Conservation (phyloP, 495 filamentous ascomycete genomes). For the Bathelium albidoporum region DNA sequence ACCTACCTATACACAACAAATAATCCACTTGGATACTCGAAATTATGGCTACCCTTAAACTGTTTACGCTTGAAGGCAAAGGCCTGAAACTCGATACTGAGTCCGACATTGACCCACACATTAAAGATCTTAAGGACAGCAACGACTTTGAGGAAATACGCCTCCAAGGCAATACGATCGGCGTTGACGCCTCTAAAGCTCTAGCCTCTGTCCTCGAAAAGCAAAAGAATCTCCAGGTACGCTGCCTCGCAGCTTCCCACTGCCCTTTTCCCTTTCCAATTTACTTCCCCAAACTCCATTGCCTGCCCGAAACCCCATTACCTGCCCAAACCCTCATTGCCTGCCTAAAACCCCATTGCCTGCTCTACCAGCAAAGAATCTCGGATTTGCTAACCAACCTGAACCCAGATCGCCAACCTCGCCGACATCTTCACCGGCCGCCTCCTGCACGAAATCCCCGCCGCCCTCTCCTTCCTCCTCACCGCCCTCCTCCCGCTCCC, state of each 20-base stretch:
- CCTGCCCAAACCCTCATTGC: too few species aligned
- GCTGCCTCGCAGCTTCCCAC: constrained; percentile 10
- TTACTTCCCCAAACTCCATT: too few species aligned
- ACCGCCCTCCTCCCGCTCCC: constrained; percentile 74
- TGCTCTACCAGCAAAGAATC: constrained; percentile 4
- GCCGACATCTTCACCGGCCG: constrained; percentile 97
- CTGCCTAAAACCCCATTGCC: too few species aligned
- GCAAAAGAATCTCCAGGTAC: constrained; percentile 67
- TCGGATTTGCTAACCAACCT: background rate
- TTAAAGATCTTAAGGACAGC: constrained; percentile 58
- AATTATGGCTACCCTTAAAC: constrained; percentile 37
- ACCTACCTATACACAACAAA: background rate
- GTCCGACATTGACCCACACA: constrained; percentile 75
- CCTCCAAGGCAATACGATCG: constrained; percentile 82
- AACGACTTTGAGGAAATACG: constrained; percentile 71
- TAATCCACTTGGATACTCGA: background rate
- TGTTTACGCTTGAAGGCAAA: constrained; percentile 85
- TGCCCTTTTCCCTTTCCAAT: constrained; percentile 5
- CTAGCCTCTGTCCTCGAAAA: constrained; percentile 68
- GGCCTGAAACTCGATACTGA: constrained; percentile 83
- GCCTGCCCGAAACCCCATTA: too few species aligned
- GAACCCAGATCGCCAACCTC: constrained; percentile 62
- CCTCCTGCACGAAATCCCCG: constrained; percentile 86
- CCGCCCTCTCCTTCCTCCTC: constrained; percentile 73
- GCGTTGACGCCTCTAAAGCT: constrained; percentile 73